These are phyloP conservation scores for Brassica cretica DNA, from an alignment of 345 rosid species.

Conservation along the genomic window DNA sequence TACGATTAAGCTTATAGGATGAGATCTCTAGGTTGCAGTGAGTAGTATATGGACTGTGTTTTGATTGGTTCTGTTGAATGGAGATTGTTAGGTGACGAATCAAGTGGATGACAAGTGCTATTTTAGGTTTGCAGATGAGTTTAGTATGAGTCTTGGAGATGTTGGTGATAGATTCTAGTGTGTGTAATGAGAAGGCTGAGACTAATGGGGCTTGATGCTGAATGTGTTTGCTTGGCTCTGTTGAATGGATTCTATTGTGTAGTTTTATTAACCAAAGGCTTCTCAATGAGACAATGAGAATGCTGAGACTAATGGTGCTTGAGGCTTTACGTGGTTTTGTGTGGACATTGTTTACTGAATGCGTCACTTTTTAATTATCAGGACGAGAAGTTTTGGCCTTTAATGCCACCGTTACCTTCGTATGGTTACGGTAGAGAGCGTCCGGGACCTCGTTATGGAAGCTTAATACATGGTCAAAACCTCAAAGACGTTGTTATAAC, in stretches of 20 bases:
- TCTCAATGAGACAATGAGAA: neutral
- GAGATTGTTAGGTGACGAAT: neutral
- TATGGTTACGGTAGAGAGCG: constrained; percentile 75
- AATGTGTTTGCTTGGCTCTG: too few relatives aligned
- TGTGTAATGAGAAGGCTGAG: neutral
- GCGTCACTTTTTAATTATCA: constrained; percentile 19
- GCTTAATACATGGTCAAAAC: constrained; percentile 71
- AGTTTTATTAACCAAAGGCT: neutral
- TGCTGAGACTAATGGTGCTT: neutral
- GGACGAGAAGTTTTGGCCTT: constrained; percentile 66
- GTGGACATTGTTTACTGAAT: neutral
- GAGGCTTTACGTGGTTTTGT: neutral
- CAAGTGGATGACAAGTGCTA: neutral
- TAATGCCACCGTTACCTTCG: constrained; percentile 70
- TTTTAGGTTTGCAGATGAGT: neutral
- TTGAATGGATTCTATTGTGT: neutral
- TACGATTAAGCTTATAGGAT: neutral
- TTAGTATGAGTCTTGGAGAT: neutral
- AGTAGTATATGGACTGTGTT: neutral
- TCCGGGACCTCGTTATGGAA: constrained; percentile 70
- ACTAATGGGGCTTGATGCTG: neutral
- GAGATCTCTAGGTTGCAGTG: neutral
- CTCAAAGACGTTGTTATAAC: constrained; percentile 69
- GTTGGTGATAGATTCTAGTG: neutral
- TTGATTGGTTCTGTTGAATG: neutral